Percentiles rank a stretch among this genome's conserved stretches.
Evolutionary conservation across 2,329 filamentous ascomycete genomes (phyloP).

Genomic region (Scedosporium minutisporum): DNA sequence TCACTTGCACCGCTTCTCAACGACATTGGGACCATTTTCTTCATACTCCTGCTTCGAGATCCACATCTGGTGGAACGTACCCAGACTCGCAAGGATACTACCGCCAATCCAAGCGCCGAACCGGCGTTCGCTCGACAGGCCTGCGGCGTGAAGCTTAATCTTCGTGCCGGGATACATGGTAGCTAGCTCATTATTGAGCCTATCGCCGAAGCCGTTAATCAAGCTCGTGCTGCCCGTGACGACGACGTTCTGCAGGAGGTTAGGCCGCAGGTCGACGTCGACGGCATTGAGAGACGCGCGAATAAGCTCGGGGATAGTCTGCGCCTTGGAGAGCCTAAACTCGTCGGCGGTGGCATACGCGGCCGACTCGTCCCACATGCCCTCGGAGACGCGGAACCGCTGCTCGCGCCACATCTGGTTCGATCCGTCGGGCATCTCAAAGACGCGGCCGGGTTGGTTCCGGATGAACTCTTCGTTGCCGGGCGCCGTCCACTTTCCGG

Average conservation of each 20-base stretch:
- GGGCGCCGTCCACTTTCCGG: slow-evolving; percentile 52
- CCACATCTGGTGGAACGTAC: slow-evolving; percentile 99
- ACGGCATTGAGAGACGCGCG: slow-evolving; percentile 67
- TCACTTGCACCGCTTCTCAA: slow-evolving; percentile 94
- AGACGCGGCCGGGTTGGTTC: slow-evolving; percentile 69
- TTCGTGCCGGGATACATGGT: slow-evolving; percentile 74
- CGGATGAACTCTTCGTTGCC: slow-evolving; percentile 71
- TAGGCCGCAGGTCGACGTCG: slow-evolving; percentile 79
- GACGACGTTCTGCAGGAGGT: slow-evolving; percentile 80
- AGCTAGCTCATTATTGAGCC: slow-evolving; percentile 75
- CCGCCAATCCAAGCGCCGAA: slow-evolving; percentile 96
- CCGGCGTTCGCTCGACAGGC: slow-evolving; percentile 76
- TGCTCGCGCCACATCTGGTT: slow-evolving; percentile 92
- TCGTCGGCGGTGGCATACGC: slow-evolving; percentile 44
- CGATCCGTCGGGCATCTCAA: slow-evolving; percentile 94
- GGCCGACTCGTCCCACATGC: slow-evolving; percentile 79
- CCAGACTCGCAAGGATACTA: slow-evolving; percentile 87
- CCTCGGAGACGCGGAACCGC: slow-evolving; percentile 77
- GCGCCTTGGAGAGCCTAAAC: slow-evolving; percentile 44
- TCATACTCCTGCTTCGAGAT: slow-evolving; percentile 96
- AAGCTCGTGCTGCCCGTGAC: slow-evolving; percentile 83
- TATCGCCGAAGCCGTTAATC: slow-evolving; percentile 84
- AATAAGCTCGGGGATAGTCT: slow-evolving; percentile 78
- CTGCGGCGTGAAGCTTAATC: slow-evolving; percentile 81
- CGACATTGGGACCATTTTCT: slow-evolving; percentile 80